Evolutionary conservation across 2,329 filamentous ascomycete species (phyloP), one percentile per base, ranked within the genome.

Genomic region (Celoporthe dispersa): DNA sequence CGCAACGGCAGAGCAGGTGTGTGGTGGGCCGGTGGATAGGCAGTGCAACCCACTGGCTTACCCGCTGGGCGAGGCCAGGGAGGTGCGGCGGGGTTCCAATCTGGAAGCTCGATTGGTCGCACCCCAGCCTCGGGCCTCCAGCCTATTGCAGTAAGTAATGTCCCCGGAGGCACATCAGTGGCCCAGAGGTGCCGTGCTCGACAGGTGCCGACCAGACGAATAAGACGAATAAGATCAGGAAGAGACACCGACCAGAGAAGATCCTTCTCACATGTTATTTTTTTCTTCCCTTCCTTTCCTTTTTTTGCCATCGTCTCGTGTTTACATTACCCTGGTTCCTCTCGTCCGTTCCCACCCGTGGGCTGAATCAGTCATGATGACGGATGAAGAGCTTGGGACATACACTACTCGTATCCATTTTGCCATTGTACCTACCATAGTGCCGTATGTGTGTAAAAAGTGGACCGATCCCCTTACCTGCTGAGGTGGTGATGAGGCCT

Each of bases 81-180:
- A 37, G 57, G 60, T 60, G 62, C 70, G 59, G 68, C 70, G 37
- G 53, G 25, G 37, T 53, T 62, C 64, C 37, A 60, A 60, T 68
- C 2, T 19, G 62, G 67, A 67, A 66, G 70, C 64, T 71, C 67
- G 59, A 71, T 71, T 71, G 70, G 70, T 55, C 65, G 60, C 64
- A 51, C 33, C 5, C 59, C 55, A 62, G 28, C 48, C 53, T 66
- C 67, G 64, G 70, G 33, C 28, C 25, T 61, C 51, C 70, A 69
- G 67, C 70, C 70, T 71, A 71, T 71, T 57, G 64, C 64, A 62
- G 44, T 60, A 55, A 31, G 64, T 33, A 22, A 63, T n/a, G 62
- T 48, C 62, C 35, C 35, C 67, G 41, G 51, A 28, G 55, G 55
- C 44, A 55, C 48, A 62, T 68, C 61, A 70, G 33, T 70, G 69